Evolutionary conservation across 129 eudicot species (phyloP), one percentile per base, ranked within the genome.

Genomic region (Rutidosis leptorrhynchoides): DNA sequence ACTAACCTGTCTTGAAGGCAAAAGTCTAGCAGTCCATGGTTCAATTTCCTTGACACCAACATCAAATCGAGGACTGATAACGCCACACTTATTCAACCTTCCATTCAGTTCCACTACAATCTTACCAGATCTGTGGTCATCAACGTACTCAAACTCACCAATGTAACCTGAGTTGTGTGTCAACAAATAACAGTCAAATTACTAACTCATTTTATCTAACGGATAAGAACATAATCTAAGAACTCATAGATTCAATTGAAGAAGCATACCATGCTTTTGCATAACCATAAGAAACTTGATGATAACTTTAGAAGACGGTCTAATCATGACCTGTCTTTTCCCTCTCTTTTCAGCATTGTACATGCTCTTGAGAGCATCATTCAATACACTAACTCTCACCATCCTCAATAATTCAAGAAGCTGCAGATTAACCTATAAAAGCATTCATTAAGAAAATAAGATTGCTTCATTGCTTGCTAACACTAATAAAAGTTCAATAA

Each of bases 141-240:
- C 86, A 59, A 84, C 86, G 21, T 67, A 84, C 86, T 84, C 90
- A 40, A 84, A 84, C 73, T 85, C 91, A 32, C 87, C 87, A 21
- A 85, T 85, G 74, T 85, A 85, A 12, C 87, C 91, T 85, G 73
- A 26, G 56, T 3, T 32, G 12, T 28, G 3, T 37, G 15, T n/a
- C 15, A 46, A 12, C 40, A 70, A 70, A 48, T n/a, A 61, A 52
- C 12, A 23, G 3, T 3, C 6, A 16, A 12, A 6, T 72, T 64
- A 37, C 6, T n/a, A 0, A 19, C 6, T 57, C 65, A 56, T n/a
- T 27, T 49, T 7, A n/a, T n/a, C n/a, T n/a, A n/a, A n/a, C 6
- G 6, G 26, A 17, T 0, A 62, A 2, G 28, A 9, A 2, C 46
- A 48, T 60, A 27, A 7, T 48, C 1, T 14, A 16, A 32, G 2